phyloP scores from a whole-genome alignment of 805 yeast species.

The Ogataea methanolica region DNA sequence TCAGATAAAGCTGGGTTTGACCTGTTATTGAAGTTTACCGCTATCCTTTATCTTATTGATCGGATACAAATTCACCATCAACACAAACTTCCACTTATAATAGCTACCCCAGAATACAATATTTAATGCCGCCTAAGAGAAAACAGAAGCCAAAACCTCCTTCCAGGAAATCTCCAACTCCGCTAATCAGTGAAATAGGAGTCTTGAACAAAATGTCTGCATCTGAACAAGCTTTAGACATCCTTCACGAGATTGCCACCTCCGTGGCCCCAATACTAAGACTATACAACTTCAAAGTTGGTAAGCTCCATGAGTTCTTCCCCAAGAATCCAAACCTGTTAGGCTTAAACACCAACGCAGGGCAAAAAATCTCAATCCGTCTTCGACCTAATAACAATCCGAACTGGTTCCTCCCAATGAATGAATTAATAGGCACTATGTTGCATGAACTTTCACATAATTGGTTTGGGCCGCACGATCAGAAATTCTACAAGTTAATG shows the following conservation, averaged over 20 bases:
- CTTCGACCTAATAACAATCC: conserved; percentile 56
- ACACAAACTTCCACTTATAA: too few relatives aligned
- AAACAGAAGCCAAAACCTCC: not conserved
- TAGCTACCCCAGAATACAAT: too few relatives aligned
- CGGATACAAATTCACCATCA: too few relatives aligned
- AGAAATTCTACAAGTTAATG: conserved; percentile 56
- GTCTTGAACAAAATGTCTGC: conserved; percentile 42
- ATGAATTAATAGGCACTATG: conserved; percentile 73
- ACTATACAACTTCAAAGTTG: conserved; percentile 60
- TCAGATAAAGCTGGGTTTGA: too few relatives aligned
- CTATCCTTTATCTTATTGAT: too few relatives aligned
- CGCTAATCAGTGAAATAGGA: conserved; percentile 31
- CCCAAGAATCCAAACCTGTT: conserved; percentile 63
- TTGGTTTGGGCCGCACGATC: conserved; percentile 74
- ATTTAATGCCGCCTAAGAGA: not conserved
- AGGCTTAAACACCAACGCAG: conserved; percentile 80
- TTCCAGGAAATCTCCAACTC: conserved; percentile 29
- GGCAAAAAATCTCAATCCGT: conserved; percentile 67
- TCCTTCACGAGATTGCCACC: conserved; percentile 65
- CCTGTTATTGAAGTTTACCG: too few relatives aligned
- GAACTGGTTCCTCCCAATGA: conserved; percentile 52
- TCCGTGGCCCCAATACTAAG: conserved; percentile 77
- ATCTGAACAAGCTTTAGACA: conserved; percentile 47
- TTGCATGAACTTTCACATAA: conserved; percentile 88
- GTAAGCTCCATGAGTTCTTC: conserved; percentile 69